Percentiles rank a stretch among this genome's conserved stretches.
Conservation (phyloP, 305 asterid species). For the Solanum hybrid region DNA sequence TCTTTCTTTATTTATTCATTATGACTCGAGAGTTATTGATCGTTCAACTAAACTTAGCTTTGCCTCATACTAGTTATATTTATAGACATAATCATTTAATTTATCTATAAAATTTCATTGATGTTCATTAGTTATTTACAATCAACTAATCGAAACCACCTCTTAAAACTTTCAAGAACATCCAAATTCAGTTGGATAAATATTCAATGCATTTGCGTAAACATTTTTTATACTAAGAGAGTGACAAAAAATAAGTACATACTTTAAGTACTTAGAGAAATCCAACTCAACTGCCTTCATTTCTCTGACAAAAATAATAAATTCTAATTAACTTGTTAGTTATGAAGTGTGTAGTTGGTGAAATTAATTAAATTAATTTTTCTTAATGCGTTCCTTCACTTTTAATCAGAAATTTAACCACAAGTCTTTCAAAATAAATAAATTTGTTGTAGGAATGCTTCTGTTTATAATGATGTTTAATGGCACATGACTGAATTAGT, state of each 20-base stretch:
- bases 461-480: too few relatives aligned
- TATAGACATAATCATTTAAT: neutral
- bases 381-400: too few relatives aligned
- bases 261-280: neutral
- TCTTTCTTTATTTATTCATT: too few relatives aligned
- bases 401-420: too few relatives aligned
- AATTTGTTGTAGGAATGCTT: neutral
- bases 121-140: neutral
- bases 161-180: neutral
- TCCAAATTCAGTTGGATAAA: neutral
- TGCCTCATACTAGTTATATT: neutral
- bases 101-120: neutral
- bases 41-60: neutral
- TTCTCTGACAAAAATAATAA: neutral
- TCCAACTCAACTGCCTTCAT: neutral
- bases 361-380: neutral
- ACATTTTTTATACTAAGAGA: neutral
- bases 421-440: neutral
- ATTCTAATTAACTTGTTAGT: neutral
- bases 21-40: neutral
- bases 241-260: neutral
- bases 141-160: neutral
- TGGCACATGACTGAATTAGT: rapidly evolving
- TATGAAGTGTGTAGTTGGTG: neutral
- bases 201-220: neutral